Base-by-base conservation (phyloP, 1,284 basidiomycete species). In the Agroathelia rolfsii region DNA sequence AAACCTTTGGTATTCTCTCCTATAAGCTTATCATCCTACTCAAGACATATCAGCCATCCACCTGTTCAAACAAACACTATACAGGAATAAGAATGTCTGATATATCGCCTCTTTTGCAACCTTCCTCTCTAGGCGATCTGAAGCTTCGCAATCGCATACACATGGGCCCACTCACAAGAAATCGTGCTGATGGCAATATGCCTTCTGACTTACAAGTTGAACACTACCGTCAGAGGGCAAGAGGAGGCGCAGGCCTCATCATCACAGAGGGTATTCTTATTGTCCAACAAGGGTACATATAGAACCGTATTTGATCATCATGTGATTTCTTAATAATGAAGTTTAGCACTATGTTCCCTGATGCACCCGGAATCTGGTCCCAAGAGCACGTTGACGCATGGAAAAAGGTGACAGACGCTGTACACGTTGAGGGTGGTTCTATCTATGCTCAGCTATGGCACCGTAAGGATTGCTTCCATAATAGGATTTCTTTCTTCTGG, bases 401-500 rank as follows among this genome's bases (percentile, higher is more conserved):
- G 55, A 52, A 49, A 37, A 41, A 48, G 32, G 41, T 61, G 28
- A 52, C 52, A 13, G 52, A 53, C 15, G 53, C 48, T 4, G 64
- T 69, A 1, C 64, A 66, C 43, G 48, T 43, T 6, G 58, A 59
- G 35, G 56, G 52, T 5, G 51, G 50, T 0, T 36, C 45, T 32
- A 59, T 66, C 34, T 62, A 53, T 39, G 18, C 43, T n/a, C 64
- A 69, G 46, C 47, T 64, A 8, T 59, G 61, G 59, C 34, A 43
- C 29, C 19, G 30, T 38, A n/a, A 21, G 33, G 18, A 18, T 11
- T 30, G n/a, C 9, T 14, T 7, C 11, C 10, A 14, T 18, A n/a
- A n/a, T n/a, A n/a, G n/a, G n/a, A n/a, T n/a, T n/a, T n/a, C n/a
- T n/a, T n/a, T n/a, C n/a, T n/a, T n/a, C n/a, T n/a, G n/a, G n/a